Evolutionary conservation across 2,329 filamentous ascomycete genomes (phyloP), one percentile per base, ranked within the genome.

Genomic region (Talaromyces sp.): DNA sequence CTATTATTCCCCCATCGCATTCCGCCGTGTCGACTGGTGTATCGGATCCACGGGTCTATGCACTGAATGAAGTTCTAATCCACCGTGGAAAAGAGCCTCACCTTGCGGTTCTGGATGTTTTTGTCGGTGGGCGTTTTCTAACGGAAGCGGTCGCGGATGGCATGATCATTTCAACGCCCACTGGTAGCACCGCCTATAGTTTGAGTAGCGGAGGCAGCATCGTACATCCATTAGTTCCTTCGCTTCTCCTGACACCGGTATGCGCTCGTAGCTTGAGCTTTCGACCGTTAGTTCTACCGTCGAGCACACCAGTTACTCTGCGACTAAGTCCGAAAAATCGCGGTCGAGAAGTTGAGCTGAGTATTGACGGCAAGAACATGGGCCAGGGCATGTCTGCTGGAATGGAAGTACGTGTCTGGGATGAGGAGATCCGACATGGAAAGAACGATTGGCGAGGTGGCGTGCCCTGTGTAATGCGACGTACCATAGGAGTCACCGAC

Each of bases 121-220:
- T 88, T 72, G 90, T 98, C 66, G 93, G 93, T 71, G 90, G 91
- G 39, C 88, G 92, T 63, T 96, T 95, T 72, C 82, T 99, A 54
- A 99, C 95, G 1, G 93, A 97, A 76, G 94, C 92, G 0, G 93
- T 96, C 13, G 94, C 93, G 1, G 95, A 99, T 76, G 95, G 95
- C 60, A 96, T 99, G 77, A 90, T 98, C 52, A 88, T 98, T 65
- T 93, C 90, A 68, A 97, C 94, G 0, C 95, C 95, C 0, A 99
- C 95, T 0, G 95, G 95, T 2, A 96, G 91, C 47, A 99, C 95
- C 0, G 95, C 95, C 0, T 99, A 99, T 81, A 95, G 90, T 66
- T 84, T 99, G n/a, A 95, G 90, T 69, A 91, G 90, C 2, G 95
- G 95, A 3, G 95, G 95, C 0, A 91, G 90, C 70, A 98, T 99